Evolutionary conservation across 1,139 yeast species (phyloP).

Genomic region (Yamadazyma trypodendri): DNA sequence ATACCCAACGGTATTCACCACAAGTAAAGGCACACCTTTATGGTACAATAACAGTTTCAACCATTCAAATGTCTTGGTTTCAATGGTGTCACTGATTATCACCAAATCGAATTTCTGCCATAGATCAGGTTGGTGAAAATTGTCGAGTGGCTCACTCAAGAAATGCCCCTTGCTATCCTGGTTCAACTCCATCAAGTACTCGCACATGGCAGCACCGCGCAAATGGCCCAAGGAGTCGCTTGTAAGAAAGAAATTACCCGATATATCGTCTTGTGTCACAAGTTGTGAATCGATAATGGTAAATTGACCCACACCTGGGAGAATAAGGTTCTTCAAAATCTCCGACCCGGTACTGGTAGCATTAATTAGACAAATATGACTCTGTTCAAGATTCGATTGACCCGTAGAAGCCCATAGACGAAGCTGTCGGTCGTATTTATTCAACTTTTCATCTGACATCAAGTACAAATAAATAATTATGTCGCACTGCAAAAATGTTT

Average conservation of each 20-base stretch:
- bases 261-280: conserved; percentile 46
- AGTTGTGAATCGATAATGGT: conserved; percentile 52
- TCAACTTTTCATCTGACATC: conserved; percentile 35
- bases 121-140: conserved; percentile 18
- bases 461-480: too few species aligned
- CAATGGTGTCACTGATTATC: conserved; percentile 39
- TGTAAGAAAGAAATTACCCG: conserved; percentile 63
- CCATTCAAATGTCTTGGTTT: conserved; percentile 14
- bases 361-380: conserved; percentile 64
- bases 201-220: conserved; percentile 38
- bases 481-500: too few species aligned
- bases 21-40: conserved; percentile 51
- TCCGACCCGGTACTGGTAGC: conserved; percentile 67
- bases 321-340: conserved; percentile 69
- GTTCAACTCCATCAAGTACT: conserved; percentile 56
- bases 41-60: conserved; percentile 43
- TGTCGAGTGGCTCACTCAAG: conserved; percentile 19
- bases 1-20: conserved; percentile 58
- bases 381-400: conserved; percentile 56
- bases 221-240: conserved; percentile 44
- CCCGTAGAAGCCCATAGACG: conserved; percentile 86
- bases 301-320: conserved; percentile 76
- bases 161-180: conserved; percentile 50
- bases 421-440: conserved; percentile 81
- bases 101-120: conserved; percentile 60